Conservation (phyloP, 352 stramenopile genomes). For the Phytophthora sp. region DNA sequence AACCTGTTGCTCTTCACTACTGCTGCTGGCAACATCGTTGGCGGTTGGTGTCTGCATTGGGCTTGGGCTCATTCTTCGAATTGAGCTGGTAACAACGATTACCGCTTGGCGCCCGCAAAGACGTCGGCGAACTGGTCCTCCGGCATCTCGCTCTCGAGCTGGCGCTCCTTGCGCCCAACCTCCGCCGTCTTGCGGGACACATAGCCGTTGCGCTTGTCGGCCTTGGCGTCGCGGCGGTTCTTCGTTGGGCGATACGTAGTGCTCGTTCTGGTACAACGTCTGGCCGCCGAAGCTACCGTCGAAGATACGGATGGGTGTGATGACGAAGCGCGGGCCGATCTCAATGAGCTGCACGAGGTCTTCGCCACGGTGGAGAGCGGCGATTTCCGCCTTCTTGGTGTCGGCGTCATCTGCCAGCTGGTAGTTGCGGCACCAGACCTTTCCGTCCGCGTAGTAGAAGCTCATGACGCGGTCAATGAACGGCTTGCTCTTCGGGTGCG, state of each 20-base stretch:
- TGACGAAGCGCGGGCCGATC: conserved; percentile 99
- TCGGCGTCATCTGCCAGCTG: conserved; percentile 88
- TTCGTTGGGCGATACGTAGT: conserved; percentile 98
- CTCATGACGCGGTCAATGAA: conserved; percentile 99
- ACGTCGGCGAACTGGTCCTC: conserved; percentile 89
- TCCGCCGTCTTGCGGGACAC: conserved; percentile 90
- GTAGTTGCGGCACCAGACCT: conserved; percentile 99
- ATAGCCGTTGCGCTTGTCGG: conserved; percentile 94
- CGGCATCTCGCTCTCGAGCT: conserved; percentile 68
- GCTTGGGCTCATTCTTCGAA: background rate
- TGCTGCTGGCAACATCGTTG: no score
- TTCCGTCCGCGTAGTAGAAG: conserved; percentile 94
- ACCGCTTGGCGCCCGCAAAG: conserved; percentile 66
- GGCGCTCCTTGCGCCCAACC: conserved; percentile 76
- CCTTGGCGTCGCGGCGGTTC: conserved; percentile 87
- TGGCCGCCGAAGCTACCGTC: conserved; percentile 98
- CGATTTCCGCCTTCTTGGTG: conserved; percentile 92
- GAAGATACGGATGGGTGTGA: conserved; percentile 99
- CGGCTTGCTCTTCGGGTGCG: conserved; percentile 99
- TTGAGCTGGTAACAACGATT: conserved; percentile 7
- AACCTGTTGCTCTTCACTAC: no score
- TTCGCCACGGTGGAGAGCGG: conserved; percentile 82
- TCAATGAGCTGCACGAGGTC: conserved; percentile 97
- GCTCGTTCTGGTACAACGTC: conserved; percentile 98
- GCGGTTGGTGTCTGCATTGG: background rate